These are phyloP conservation scores for Benincasa hispida DNA, from an alignment of 306 rosid species.

Conservation along the genomic window DNA sequence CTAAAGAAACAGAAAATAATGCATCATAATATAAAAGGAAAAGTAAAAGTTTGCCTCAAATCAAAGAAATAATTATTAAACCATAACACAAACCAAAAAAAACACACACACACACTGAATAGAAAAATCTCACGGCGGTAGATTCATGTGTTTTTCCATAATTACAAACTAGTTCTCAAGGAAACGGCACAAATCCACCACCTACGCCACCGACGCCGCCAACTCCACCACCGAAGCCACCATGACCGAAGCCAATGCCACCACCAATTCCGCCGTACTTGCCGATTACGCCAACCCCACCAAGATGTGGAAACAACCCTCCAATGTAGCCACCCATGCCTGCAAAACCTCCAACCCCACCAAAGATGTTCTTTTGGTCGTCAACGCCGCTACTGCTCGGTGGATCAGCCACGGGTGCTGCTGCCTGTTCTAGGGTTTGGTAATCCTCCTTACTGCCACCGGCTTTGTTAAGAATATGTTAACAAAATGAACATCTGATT, in stretches of 20 bases:
- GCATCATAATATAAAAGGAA: not conserved
- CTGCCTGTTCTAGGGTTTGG: conserved; percentile 22
- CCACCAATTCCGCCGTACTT: conserved; percentile 13
- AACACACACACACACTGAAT: not conserved
- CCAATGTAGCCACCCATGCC: conserved; percentile 28
- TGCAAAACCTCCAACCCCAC: conserved; percentile 50
- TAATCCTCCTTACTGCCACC: not conserved
- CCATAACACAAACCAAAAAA: not conserved
- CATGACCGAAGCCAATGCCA: not conserved
- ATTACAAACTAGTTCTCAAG: not conserved
- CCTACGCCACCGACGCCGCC: conserved; percentile 14
- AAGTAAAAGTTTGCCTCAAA: not conserved
- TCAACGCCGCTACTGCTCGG: conserved; percentile 3
- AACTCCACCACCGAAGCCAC: conserved; percentile 3
- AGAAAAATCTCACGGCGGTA: not conserved
- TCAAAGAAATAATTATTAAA: not conserved
- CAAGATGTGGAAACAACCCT: conserved; percentile 22
- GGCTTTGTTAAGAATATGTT: not conserved
- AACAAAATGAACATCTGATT: not conserved
- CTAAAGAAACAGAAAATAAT: not conserved
- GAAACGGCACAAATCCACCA: conserved; percentile 2
- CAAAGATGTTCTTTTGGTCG: conserved; percentile 47
- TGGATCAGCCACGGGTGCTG: conserved; percentile 19
- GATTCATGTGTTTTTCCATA: not conserved
- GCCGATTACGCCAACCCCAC: conserved; percentile 13